Base-by-base conservation (phyloP, 2,329 filamentous ascomycete genomes). In the Pseudogymnoascus sp. region DNA sequence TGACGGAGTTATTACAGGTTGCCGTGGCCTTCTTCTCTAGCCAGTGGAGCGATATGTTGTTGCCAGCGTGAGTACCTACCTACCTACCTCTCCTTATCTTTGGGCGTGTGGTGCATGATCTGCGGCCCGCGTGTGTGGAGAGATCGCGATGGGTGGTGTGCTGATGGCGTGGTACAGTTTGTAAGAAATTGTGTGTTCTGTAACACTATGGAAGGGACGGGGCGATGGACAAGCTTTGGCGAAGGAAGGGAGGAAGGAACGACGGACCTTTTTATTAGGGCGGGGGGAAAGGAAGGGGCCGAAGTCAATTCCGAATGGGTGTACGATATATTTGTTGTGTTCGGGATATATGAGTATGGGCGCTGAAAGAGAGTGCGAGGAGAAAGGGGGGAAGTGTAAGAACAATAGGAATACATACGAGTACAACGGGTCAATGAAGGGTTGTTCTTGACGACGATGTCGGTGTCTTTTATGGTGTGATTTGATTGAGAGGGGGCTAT, bases 11-110 rank as follows among this genome's bases (percentile, higher is more conserved):
- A n/a, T 65, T 34, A 65, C 65, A 89, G 86, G 83, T 79, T 69
- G 86, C 85, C 48, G 82, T 90, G 63, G 82, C 85, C 39, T 86
- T 90, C 75, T 80, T 90, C 69, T 81, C 85, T 65, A 89, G 86
- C 78, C 83, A 84, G 63, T 87, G 85, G 80, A 83, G 84, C 75
- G 87, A 90, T 73, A 78, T 84, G 71, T 81, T 90, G 65, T 80
- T 90, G 68, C 87, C 87, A 75, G 84, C 85, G 83, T 85, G 77
- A 77, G 81, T 74, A 34, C 31, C 10, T 34, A 34, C 31, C 28
- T 31, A 31, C 31, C 8, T 34, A 34, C 31, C 10, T 25, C 6
- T 31, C 14, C 14, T 51, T 51, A 51, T 51, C 25, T 16, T n/a
- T n/a, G 4, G 23, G 19, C 28, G 28, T 3, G 8, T 14, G 23